These are phyloP conservation scores for Fusarium subglutinans DNA, from an alignment of 2,329 filamentous ascomycete species.

Conservation along the genomic window DNA sequence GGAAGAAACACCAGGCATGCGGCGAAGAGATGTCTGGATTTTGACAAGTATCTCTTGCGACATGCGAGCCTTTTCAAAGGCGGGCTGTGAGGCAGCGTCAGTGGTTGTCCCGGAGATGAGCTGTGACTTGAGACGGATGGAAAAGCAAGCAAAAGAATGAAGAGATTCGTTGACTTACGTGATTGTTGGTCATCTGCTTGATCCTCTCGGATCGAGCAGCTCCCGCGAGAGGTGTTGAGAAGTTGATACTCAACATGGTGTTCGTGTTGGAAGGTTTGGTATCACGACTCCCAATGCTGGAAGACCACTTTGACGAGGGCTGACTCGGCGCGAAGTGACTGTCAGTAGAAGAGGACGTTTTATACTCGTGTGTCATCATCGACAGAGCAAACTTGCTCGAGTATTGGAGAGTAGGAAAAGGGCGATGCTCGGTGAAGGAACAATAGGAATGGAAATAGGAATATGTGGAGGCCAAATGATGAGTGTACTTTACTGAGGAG, in stretches of 20 bases:
- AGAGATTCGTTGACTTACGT: slow-evolving; percentile 44
- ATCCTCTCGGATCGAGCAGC: slow-evolving; percentile 49
- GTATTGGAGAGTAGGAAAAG: not conserved
- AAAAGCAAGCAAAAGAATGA: not conserved
- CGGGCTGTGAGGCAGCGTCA: slow-evolving; percentile 39
- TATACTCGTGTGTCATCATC: slow-evolving; percentile 23
- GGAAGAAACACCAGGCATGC: slow-evolving; percentile 51
- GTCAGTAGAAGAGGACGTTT: slow-evolving; percentile 6
- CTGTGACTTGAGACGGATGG: not conserved
- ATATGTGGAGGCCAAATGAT: not conserved
- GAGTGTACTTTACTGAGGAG: not conserved
- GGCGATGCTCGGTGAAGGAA: not conserved
- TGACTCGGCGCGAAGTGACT: slow-evolving; percentile 14
- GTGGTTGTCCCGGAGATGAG: not conserved
- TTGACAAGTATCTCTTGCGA: slow-evolving; percentile 51
- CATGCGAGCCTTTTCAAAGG: slow-evolving; percentile 47
- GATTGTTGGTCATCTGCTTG: slow-evolving; percentile 52
- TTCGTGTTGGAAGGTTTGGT: slow-evolving; percentile 24
- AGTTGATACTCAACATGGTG: slow-evolving; percentile 52
- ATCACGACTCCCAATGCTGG: slow-evolving; percentile 21
- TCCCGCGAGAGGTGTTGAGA: slow-evolving; percentile 51
- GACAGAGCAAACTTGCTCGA: not conserved
- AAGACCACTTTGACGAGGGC: slow-evolving; percentile 28
- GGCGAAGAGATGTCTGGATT: slow-evolving; percentile 51
- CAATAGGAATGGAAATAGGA: not conserved